These are phyloP conservation scores for Acanthamoeba castellanii DNA, from an alignment of 208 protist species.

Conservation along the genomic window DNA sequence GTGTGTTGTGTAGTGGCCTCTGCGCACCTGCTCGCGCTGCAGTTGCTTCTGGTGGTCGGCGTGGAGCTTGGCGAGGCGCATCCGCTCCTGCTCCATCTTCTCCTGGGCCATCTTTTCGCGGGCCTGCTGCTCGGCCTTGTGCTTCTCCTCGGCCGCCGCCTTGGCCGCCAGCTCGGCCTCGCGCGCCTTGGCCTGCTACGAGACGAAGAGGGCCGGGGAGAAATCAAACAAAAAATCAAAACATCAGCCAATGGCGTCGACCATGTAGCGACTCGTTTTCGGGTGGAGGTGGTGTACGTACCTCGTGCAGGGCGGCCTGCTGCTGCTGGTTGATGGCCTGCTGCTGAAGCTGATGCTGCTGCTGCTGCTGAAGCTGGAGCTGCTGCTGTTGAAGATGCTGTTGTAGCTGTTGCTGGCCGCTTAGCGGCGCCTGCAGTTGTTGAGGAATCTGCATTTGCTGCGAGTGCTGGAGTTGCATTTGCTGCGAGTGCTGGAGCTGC, in stretches of 20 bases:
- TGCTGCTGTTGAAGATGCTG: too few species aligned
- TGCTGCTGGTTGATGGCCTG: background rate
- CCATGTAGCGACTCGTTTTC: background rate
- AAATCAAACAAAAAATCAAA: background rate
- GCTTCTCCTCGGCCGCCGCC: background rate
- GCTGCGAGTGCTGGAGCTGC: background rate
- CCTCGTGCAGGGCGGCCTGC: background rate
- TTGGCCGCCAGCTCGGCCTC: slow-evolving; percentile 6
- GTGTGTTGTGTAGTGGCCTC: too few species aligned
- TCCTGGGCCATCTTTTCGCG: slow-evolving; percentile 16
- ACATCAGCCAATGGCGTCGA: background rate
- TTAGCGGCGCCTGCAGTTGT: background rate
- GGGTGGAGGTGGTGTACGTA: background rate
- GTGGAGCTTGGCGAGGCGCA: background rate
- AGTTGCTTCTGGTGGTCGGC: slow-evolving; percentile 39
- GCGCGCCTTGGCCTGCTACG: background rate
- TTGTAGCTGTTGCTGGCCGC: background rate
- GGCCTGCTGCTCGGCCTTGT: slow-evolving; percentile 8
- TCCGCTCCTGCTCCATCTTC: slow-evolving; percentile 33
- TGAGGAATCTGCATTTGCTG: background rate
- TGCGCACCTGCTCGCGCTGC: background rate
- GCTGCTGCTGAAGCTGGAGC: too few species aligned
- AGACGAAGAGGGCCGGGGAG: too few species aligned
- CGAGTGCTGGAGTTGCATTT: background rate
- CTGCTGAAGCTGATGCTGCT: too few species aligned